A percentile compares a stretch with the other conserved stretches of the same genome.
phyloP scores from a whole-genome alignment of 345 rosid species.

The Cardamine resedifolia region DNA sequence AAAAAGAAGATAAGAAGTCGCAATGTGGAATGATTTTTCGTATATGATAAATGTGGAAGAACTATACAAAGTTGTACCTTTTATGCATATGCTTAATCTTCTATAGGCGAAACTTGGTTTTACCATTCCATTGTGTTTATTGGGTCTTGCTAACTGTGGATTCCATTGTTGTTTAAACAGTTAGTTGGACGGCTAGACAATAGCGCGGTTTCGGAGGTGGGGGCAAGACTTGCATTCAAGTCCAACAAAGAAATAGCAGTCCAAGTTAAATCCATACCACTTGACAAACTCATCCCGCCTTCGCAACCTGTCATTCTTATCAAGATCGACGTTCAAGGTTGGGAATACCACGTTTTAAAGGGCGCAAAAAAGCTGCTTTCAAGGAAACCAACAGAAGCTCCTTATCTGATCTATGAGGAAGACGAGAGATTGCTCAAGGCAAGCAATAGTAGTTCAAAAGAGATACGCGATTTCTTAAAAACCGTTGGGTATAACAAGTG shows the following conservation, averaged over 20 bases:
- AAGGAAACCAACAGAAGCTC: slow-evolving; percentile 71
- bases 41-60: not conserved
- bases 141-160: slow-evolving; percentile 2
- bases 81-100: not conserved
- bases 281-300: slow-evolving; percentile 68
- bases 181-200: slow-evolving; percentile 98
- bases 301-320: slow-evolving; percentile 62
- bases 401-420: slow-evolving; percentile 89
- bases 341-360: slow-evolving; percentile 91
- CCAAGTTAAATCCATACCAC: slow-evolving; percentile 80
- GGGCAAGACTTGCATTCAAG: slow-evolving; percentile 91
- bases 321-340: slow-evolving; percentile 95
- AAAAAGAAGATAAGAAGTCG: not conserved
- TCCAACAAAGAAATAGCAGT: slow-evolving; percentile 90
- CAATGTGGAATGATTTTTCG: not conserved
- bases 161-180: slow-evolving; percentile 40
- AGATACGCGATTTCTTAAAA: slow-evolving; percentile 67
- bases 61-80: not conserved
- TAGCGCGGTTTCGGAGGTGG: slow-evolving; percentile 85
- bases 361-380: slow-evolving; percentile 80
- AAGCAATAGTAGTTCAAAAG: slow-evolving; percentile 82
- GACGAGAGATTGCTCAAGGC: slow-evolving; percentile 86
- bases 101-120: not conserved
- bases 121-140: not conserved
- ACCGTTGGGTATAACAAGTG: slow-evolving; percentile 70